Evolutionary conservation across 345 rosid genomes (phyloP).

Genomic region (Gossypium thurberi): DNA sequence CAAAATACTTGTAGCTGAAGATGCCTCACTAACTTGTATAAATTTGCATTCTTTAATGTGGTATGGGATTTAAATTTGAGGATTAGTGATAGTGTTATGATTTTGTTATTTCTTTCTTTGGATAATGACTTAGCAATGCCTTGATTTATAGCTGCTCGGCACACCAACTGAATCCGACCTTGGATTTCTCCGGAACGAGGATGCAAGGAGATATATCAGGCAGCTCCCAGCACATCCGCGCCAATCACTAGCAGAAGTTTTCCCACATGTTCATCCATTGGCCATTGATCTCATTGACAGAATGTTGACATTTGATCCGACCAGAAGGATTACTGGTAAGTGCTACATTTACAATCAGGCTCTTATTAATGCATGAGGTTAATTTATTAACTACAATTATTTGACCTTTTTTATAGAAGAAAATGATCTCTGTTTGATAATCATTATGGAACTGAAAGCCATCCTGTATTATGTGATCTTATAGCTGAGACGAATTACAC

Average conservation of each 20-base stretch:
- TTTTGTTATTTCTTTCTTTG: not conserved
- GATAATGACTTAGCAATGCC: conserved; percentile 12
- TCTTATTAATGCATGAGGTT: not conserved
- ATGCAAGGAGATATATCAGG: conserved; percentile 70
- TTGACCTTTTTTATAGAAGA: not conserved
- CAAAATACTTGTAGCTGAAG: not conserved
- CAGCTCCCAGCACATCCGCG: conserved; percentile 72
- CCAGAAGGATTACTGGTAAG: conserved; percentile 86
- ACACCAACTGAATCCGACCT: conserved; percentile 89
- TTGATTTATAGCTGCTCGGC: conserved; percentile 68
- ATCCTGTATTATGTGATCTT: not conserved
- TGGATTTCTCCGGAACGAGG: conserved; percentile 78
- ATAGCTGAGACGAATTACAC: not conserved
- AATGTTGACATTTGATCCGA: conserved; percentile 94
- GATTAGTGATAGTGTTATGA: not conserved
- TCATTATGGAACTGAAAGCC: not conserved
- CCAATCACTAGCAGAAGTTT: conserved; percentile 50
- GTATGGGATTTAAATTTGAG: not conserved
- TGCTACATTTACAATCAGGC: not conserved
- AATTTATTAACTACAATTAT: not conserved
- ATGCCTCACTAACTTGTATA: not conserved
- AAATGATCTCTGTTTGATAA: not conserved
- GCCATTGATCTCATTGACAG: conserved; percentile 80
- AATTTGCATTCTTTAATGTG: not conserved
- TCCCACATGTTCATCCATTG: conserved; percentile 69